Conservation (phyloP, 2,329 filamentous ascomycete species). For the Gyromitra esculenta region DNA sequence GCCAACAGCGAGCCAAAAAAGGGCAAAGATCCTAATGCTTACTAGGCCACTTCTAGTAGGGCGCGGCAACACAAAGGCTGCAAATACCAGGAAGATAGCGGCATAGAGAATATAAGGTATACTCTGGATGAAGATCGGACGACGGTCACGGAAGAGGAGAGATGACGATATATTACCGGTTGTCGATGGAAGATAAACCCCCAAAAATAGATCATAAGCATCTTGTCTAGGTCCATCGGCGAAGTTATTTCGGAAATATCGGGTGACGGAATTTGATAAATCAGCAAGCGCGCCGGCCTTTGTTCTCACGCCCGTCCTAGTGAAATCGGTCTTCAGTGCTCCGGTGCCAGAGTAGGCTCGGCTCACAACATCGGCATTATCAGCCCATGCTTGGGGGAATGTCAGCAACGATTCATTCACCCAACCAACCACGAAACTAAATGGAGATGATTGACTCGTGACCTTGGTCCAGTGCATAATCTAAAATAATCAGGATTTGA, state of each 20-base stretch:
- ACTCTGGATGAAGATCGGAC: slow-evolving; percentile 89
- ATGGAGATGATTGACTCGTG: slow-evolving; percentile 15
- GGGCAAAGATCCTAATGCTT: slow-evolving; percentile 76
- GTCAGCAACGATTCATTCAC: slow-evolving; percentile 24
- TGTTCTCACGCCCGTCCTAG: slow-evolving; percentile 89
- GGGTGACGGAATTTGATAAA: slow-evolving; percentile 83
- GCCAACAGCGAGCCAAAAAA: slow-evolving; percentile 78
- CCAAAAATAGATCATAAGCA: slow-evolving; percentile 92
- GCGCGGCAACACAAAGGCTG: slow-evolving; percentile 75
- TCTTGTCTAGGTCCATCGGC: slow-evolving; percentile 92
- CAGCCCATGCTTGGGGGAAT: slow-evolving; percentile 78
- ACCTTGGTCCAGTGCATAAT: neutral
- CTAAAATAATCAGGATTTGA: slow-evolving; percentile 2
- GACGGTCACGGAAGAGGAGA: slow-evolving; percentile 81
- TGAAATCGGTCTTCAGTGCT: slow-evolving; percentile 97
- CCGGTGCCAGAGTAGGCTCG: slow-evolving; percentile 94
- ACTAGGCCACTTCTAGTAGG: slow-evolving; percentile 41
- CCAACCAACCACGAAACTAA: slow-evolving; percentile 5
- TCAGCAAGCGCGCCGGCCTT: slow-evolving; percentile 86
- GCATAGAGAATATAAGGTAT: slow-evolving; percentile 77
- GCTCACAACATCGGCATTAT: slow-evolving; percentile 96
- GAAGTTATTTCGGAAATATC: slow-evolving; percentile 95
- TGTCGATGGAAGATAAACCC: slow-evolving; percentile 77
- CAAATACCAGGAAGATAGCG: slow-evolving; percentile 55
- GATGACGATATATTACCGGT: slow-evolving; percentile 75